Conservation (phyloP, 192 early-diverging fungal genomes). For the Obelidium mucronatum region DNA sequence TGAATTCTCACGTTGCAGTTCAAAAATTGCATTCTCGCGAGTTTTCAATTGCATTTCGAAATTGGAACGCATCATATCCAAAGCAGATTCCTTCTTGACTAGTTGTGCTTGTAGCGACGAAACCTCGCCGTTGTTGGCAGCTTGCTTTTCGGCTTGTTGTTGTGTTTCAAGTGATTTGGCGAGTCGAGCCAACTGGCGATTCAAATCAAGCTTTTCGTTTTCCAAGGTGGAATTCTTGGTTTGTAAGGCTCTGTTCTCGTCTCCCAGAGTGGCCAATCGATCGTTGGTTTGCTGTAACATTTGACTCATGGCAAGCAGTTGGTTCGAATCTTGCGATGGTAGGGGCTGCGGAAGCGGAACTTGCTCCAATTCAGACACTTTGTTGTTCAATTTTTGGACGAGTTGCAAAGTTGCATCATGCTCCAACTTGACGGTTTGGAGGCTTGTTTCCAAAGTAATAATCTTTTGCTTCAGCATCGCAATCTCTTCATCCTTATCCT, state of each 20-base stretch:
- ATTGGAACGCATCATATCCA: neutral
- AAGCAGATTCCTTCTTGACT: neutral
- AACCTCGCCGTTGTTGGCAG: neutral
- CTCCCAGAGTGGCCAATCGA: neutral
- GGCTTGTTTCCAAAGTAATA: neutral
- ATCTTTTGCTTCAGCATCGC: neutral
- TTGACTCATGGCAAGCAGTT: neutral
- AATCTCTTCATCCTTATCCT: slow-evolving; percentile 3
- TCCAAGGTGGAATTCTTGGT: neutral
- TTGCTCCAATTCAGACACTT: no score
- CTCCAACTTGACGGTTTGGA: neutral
- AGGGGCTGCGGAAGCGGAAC: no score
- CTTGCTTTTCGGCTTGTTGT: no score
- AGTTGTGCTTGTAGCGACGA: neutral
- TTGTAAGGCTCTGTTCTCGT: neutral
- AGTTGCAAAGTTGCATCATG: neutral
- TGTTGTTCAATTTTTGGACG: neutral
- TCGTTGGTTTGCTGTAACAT: neutral
- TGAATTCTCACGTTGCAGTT: neutral
- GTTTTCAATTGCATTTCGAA: neutral
- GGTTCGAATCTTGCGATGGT: neutral
- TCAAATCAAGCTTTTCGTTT: neutral
- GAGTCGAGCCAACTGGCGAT: neutral
- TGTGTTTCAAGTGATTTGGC: neutral
- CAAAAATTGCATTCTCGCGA: neutral